Evolutionary conservation across 192 early-diverging fungal species (phyloP).

Genomic region (Backusella sp.): DNA sequence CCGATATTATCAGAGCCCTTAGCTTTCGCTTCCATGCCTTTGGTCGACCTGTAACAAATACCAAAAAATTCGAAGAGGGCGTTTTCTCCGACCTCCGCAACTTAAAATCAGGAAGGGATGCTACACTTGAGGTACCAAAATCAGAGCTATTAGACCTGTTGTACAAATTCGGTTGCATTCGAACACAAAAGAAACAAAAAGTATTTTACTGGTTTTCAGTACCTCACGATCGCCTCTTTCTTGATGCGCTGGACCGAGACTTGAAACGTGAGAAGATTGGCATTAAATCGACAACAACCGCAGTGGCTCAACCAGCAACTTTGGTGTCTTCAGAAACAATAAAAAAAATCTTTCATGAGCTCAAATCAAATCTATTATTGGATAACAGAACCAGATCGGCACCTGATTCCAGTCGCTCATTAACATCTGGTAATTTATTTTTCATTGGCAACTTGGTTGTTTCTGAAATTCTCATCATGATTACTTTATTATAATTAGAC

Average conservation of each 20-base stretch:
- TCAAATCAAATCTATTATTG: conserved; percentile 20
- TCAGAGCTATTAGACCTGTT: conserved; percentile 93
- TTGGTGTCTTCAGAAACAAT: conserved; percentile 60
- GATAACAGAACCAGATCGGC: neutral
- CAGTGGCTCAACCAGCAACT: conserved; percentile 64
- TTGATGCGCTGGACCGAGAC: conserved; percentile 95
- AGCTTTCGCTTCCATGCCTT: conserved; percentile 91
- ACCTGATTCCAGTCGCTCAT: neutral
- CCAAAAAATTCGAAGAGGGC: conserved; percentile 99
- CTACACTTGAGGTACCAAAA: conserved; percentile 90
- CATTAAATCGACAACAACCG: conserved; percentile 76
- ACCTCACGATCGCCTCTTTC: conserved; percentile 90
- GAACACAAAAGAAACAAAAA: conserved; percentile 99
- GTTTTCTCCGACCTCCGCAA: conserved; percentile 95
- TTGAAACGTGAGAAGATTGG: conserved; percentile 90
- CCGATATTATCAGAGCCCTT: conserved; percentile 91
- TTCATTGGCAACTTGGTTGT: neutral
- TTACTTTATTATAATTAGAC: neutral
- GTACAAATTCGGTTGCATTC: conserved; percentile 93
- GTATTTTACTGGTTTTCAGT: conserved; percentile 98
- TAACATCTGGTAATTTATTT: neutral
- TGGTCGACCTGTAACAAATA: conserved; percentile 79
- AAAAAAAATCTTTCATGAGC: conserved; percentile 52
- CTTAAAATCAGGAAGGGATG: conserved; percentile 90
- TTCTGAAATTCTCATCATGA: neutral